Base-by-base conservation (phyloP, 495 filamentous ascomycete species). In the Aspergillus kassunensis region DNA sequence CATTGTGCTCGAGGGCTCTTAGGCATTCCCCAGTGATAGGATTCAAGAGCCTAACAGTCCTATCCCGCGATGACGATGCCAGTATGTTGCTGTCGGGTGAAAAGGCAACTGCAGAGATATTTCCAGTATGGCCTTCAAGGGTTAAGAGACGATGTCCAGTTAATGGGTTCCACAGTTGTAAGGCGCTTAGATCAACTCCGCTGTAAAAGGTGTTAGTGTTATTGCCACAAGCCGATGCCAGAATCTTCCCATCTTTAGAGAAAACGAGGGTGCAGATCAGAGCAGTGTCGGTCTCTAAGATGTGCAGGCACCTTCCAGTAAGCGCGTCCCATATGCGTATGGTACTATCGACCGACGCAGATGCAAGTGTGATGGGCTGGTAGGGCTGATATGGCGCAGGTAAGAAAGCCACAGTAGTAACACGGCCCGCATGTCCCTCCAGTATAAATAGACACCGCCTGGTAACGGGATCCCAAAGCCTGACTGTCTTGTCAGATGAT, bases 401-500 rank as follows among this genome's bases (percentile, higher is more conserved):
- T 37, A 10, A 37, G 10, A 33, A 33, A 11, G 30, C 30, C 6
- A 33, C 30, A 8, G 30, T 11, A 3, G 6, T 3, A n/a, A 33
- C 12, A 37, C 35, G 19, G 18, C 10, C 35, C 3, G 15, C n/a
- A 37, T 37, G 15, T 6, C 15, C n/a, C 13, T 4, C 19, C 4
- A 37, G 35, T 2, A 20, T 37, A 5, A 18, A 15, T 2, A 37
- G n/a, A 10, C 18, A 20, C 8, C 15, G 19, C 27, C 40, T 21
- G 27, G 40, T 25, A 2, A 9, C 25, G 1, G 40, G 29, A 39
- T 53, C 39, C 42, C 42, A 53, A 11, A 53, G 33, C 15, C 24
- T 18, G 4, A 53, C 20, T 4, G 43, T 70, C 53, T 58, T 44
- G 69, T 39, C 42, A 30, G 0, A 0, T n/a, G 51, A 47, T 33